phyloP scores from a whole-genome alignment of 768 basidiomycete genomes.

The Phylloporus arenicola region DNA sequence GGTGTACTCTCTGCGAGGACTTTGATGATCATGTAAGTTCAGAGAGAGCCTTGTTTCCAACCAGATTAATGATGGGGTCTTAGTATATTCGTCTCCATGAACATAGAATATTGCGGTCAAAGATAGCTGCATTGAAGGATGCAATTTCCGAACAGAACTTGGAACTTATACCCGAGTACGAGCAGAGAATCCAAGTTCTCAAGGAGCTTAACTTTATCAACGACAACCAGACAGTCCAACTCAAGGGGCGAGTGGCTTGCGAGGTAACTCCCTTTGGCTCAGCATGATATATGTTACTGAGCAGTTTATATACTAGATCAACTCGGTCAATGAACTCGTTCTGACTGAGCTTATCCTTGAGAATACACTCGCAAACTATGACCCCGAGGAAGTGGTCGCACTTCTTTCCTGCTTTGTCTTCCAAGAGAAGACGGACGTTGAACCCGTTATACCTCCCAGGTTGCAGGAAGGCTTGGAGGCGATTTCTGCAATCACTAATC shows the following conservation, averaged over 20 bases:
- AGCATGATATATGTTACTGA: neutral
- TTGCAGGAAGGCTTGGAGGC: conserved; percentile 75
- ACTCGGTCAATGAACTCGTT: conserved; percentile 95
- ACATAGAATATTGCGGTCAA: conserved; percentile 65
- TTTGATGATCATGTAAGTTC: conserved; percentile 72
- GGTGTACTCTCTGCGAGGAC: conserved; percentile 56
- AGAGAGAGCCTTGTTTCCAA: neutral
- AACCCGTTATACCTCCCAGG: conserved; percentile 75
- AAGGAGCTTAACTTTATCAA: conserved; percentile 92
- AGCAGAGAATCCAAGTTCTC: conserved; percentile 86
- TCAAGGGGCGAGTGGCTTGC: conserved; percentile 97
- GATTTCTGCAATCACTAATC: conserved; percentile 72
- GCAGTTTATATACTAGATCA: conserved; percentile 58
- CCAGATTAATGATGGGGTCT: conserved; percentile 7
- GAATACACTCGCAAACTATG: conserved; percentile 85
- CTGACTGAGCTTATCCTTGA: conserved; percentile 96
- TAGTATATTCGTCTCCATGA: conserved; percentile 78
- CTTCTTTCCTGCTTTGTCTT: conserved; percentile 96
- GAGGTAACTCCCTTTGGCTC: conserved; percentile 52
- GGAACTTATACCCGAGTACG: conserved; percentile 94
- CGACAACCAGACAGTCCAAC: conserved; percentile 88
- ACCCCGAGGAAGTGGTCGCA: conserved; percentile 94
- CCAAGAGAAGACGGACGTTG: conserved; percentile 93
- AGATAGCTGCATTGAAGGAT: conserved; percentile 72
- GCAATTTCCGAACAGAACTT: conserved; percentile 95